phyloP scores from a whole-genome alignment of 2,329 filamentous ascomycete species.

The Balansia obtecta region DNA sequence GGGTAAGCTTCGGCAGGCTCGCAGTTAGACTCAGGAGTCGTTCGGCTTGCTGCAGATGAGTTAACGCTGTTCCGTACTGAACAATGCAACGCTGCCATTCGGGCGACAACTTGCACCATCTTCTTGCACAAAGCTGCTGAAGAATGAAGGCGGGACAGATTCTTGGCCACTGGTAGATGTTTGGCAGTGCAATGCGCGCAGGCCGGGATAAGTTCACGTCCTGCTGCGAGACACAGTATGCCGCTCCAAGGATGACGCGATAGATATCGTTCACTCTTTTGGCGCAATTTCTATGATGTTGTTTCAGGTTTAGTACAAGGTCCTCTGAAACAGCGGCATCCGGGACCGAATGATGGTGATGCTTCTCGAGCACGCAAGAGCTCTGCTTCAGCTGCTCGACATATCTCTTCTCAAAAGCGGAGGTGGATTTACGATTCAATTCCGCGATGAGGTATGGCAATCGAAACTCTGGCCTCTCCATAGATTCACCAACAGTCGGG shows the following conservation, averaged over 20 bases:
- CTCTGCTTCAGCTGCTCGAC: not conserved
- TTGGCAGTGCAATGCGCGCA: not conserved
- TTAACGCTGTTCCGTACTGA: conserved; percentile 27
- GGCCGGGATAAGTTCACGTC: not conserved
- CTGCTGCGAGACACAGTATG: not conserved
- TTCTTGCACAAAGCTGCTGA: conserved; percentile 16
- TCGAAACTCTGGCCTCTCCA: not conserved
- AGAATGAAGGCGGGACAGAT: conserved; percentile 20
- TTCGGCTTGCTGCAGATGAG: conserved; percentile 25
- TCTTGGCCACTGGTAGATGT: conserved; percentile 4
- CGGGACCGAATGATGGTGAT: not conserved
- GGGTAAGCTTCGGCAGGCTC: conserved; percentile 21
- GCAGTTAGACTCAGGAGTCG: conserved; percentile 21
- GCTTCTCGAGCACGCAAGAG: not conserved
- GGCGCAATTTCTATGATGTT: not conserved
- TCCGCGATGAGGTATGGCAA: not conserved
- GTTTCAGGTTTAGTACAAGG: not conserved
- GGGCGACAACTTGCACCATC: conserved; percentile 10
- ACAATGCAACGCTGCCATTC: conserved; percentile 25
- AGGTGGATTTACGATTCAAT: not conserved
- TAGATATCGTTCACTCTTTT: not conserved
- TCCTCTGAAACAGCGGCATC: not conserved
- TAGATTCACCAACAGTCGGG: not conserved
- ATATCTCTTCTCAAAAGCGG: not conserved
- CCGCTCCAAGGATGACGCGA: not conserved